phyloP scores from a whole-genome alignment of 331 rosid genomes.

The Erythrophleum ivorense region DNA sequence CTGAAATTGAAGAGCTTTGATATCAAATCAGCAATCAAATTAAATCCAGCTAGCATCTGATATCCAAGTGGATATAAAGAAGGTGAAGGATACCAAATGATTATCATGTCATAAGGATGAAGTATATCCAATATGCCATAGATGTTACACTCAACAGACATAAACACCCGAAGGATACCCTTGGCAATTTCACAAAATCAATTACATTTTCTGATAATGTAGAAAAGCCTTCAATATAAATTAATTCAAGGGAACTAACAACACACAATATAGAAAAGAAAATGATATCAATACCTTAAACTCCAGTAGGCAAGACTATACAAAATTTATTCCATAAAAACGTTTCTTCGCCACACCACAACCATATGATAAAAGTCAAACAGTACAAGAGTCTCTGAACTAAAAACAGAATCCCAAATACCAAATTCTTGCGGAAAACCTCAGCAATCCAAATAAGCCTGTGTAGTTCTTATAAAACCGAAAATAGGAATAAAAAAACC shows the following conservation, averaged over 20 bases:
- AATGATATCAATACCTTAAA: not conserved
- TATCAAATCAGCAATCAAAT: not conserved
- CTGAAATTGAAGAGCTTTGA: not conserved
- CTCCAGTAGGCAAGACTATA: not conserved
- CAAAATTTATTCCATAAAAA: not conserved
- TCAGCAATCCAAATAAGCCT: not conserved
- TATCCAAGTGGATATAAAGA: not conserved
- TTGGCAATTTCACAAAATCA: not conserved
- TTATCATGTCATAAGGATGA: not conserved
- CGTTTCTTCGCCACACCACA: not conserved
- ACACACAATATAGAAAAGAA: not conserved
- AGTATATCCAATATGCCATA: not conserved
- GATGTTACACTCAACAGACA: not conserved
- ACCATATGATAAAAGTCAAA: not conserved
- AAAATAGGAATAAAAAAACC: not conserved
- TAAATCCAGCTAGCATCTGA: not conserved
- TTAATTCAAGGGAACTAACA: not conserved
- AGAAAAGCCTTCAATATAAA: not conserved
- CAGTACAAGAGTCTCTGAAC: conserved; percentile 1
- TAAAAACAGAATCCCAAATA: not conserved
- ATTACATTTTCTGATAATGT: not conserved
- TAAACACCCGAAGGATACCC: not conserved
- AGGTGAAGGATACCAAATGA: not conserved
- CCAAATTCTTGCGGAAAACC: not conserved
- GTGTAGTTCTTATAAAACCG: not conserved